These are phyloP conservation scores for Puccinellia tenuiflora DNA, from an alignment of 176 grass and related monocot genomes.

Conservation along the genomic window DNA sequence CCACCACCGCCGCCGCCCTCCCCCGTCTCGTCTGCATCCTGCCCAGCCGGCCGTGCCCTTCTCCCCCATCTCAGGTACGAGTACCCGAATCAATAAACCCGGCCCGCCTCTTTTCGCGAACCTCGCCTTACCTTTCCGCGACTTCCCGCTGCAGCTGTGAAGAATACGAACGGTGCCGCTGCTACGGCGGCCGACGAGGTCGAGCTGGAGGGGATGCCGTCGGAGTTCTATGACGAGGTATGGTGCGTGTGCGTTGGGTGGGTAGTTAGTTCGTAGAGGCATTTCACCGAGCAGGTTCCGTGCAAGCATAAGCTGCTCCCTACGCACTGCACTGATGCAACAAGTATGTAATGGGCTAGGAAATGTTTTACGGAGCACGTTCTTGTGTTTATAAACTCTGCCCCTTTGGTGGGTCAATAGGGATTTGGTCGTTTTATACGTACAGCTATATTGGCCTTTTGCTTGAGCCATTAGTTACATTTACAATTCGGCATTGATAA, in stretches of 20 bases:
- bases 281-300: slow-evolving; percentile 21
- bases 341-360: background rate
- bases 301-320: background rate
- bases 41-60: background rate
- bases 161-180: slow-evolving; percentile 26
- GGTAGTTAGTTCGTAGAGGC: slow-evolving; percentile 8
- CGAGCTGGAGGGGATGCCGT: slow-evolving; percentile 36
- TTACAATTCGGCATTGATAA: background rate
- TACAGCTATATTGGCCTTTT: background rate
- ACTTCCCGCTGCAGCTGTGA: slow-evolving; percentile 16
- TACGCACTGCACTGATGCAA: background rate
- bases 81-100: background rate
- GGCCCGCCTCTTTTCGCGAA: background rate
- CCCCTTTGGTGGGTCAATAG: background rate
- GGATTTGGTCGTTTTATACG: no score
- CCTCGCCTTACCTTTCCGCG: background rate
- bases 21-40: background rate
- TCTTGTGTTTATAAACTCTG: background rate
- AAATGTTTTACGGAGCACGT: background rate
- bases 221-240: slow-evolving; percentile 75
- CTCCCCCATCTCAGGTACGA: slow-evolving; percentile 37
- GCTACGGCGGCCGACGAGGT: background rate
- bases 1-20: background rate
- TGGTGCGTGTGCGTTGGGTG: background rate
- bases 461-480: background rate